Percentiles rank a stretch among this genome's conserved stretches.
Conservation (phyloP, 495 filamentous ascomycete species). For the Lophiotrema nucula region DNA sequence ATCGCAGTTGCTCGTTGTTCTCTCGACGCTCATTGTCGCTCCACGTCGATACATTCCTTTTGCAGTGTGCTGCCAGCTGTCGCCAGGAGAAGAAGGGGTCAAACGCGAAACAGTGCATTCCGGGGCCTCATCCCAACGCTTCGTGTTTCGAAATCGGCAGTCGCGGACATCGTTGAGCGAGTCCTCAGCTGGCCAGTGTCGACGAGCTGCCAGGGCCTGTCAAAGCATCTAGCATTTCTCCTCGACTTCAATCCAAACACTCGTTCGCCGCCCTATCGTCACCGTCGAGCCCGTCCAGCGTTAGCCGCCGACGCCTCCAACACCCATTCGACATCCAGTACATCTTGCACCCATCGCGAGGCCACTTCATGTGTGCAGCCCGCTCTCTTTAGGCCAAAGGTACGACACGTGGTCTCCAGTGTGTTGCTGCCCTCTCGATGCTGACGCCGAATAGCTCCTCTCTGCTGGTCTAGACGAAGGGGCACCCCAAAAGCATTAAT, state of each 20-base stretch:
- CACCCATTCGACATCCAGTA: slow-evolving; percentile 1
- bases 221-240: neutral
- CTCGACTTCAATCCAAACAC: neutral
- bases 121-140: slow-evolving; percentile 30
- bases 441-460: slow-evolving; percentile 12
- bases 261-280: slow-evolving; percentile 5
- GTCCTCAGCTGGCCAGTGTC: slow-evolving; percentile 23
- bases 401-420: slow-evolving; percentile 5
- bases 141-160: slow-evolving; percentile 34
- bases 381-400: slow-evolving; percentile 23
- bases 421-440: neutral
- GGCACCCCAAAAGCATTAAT: neutral
- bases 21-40: neutral
- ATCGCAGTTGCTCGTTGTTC: slow-evolving; percentile 7
- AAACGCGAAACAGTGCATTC: slow-evolving; percentile 34
- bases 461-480: slow-evolving; percentile 16
- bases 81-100: slow-evolving; percentile 23
- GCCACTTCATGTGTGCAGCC: slow-evolving; percentile 15
- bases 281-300: neutral
- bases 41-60: slow-evolving; percentile 17
- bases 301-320: neutral
- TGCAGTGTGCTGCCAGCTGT: neutral
- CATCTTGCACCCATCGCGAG: slow-evolving; percentile 3
- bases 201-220: neutral
- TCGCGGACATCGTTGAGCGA: slow-evolving; percentile 35